Base-by-base conservation (phyloP, 331 rosid species). In the Acacia pycnantha region DNA sequence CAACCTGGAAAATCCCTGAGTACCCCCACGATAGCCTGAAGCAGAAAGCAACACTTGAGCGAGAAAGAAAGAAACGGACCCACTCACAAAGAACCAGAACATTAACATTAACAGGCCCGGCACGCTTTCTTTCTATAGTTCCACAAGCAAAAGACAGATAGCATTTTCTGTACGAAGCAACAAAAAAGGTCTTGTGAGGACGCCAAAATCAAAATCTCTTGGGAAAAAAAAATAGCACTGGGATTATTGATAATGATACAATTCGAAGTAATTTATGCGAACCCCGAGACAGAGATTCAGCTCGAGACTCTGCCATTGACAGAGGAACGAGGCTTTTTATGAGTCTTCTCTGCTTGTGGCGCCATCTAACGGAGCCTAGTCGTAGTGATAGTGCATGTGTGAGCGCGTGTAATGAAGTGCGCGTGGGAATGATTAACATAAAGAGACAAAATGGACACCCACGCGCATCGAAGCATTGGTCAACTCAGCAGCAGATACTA, bases 31-130 rank as follows among this genome's bases (percentile, higher is more conserved):
- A 81, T 58, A 66, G 79, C 75, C 80, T 83, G 86, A 81, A 59
- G 31, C 46, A 35, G 87, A 87, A 83, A 87, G 89, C 87, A 87
- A 87, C 89, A 35, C 24, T 8, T 83, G 81, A 73, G 79, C 7
- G n/a, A 27, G 79, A 87, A 80, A 81, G 76, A 88, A 37, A 48
- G 53, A 4, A 48, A 66, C 27, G 88, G 58, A 53, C 82, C 56
- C 84, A 70, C 81, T 3, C 82, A 15, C 59, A 61, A 44, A 74
- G 47, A 51, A 11, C 78, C 78, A 54, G 78, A 53, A 51, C 53
- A 16, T 16, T 16, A 33, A 51, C 53, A 16, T 16, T 8, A 33
- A 18, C 31, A 69, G 44, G 47, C 44, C 73, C 48, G 67, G 10
- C 47, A 33, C 53, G 48, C 29, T 51, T 77, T 58, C 76, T 40